Percentiles rank a stretch among this genome's conserved stretches.
These are phyloP conservation scores for Lodderomyces parapsilosis DNA, from an alignment of 1,139 yeast species.

Conservation along the genomic window DNA sequence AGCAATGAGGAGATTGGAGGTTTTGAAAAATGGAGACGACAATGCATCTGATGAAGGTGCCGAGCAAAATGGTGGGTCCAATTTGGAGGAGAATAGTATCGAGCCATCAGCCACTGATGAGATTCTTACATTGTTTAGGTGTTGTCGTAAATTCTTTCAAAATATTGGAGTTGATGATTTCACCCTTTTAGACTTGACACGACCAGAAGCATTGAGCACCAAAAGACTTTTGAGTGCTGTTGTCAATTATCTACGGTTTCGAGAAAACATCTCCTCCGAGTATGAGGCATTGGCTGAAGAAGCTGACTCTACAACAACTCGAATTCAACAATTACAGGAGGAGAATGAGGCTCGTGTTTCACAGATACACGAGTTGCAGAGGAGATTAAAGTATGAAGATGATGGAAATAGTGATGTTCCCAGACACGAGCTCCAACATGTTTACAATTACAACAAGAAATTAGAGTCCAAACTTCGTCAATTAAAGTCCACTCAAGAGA, in stretches of 20 bases:
- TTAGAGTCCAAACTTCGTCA: constrained; percentile 64
- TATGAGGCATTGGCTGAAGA: constrained; percentile 60
- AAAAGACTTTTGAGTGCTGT: constrained; percentile 76
- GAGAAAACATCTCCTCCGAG: constrained; percentile 73
- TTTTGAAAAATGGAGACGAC: constrained; percentile 4
- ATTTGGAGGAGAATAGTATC: constrained; percentile 20
- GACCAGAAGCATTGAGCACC: constrained; percentile 68
- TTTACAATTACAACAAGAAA: constrained; percentile 55
- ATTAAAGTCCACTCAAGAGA: constrained; percentile 64
- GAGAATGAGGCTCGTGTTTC: constrained; percentile 42
- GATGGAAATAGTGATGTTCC: constrained; percentile 15
- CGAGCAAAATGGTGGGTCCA: constrained; percentile 27
- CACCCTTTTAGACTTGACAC: constrained; percentile 59
- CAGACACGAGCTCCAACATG: constrained; percentile 40
- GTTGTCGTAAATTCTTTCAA: constrained; percentile 59
- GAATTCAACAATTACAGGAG: constrained; percentile 27
- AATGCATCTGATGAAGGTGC: constrained; percentile 9
- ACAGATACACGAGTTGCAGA: constrained; percentile 40
- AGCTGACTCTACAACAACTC: constrained; percentile 51
- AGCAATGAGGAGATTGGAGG: constrained; percentile 2
- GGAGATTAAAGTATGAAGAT: constrained; percentile 22
- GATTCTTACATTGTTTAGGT: constrained; percentile 46
- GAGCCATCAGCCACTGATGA: constrained; percentile 36
- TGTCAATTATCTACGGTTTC: constrained; percentile 78
- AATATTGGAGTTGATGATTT: constrained; percentile 81